Conservation (phyloP, 345 rosid species). For the Populus euphratica region DNA sequence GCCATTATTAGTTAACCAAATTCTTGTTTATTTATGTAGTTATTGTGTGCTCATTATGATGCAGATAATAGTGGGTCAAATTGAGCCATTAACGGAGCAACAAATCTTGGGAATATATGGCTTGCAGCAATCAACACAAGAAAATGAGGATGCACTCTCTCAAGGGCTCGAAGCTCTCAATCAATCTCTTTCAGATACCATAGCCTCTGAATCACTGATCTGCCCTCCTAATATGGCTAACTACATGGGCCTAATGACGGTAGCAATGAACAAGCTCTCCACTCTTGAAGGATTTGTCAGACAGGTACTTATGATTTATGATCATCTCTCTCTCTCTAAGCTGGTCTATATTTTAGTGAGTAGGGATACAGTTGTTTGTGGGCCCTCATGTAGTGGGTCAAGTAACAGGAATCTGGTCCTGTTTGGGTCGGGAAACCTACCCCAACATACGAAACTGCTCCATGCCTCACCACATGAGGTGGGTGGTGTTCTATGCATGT, state of each 20-base stretch:
- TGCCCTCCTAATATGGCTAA: conserved; percentile 76
- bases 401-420: conserved; percentile 24
- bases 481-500: neutral
- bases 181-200: conserved; percentile 79
- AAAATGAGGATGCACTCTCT: conserved; percentile 85
- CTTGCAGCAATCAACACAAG: conserved; percentile 83
- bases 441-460: conserved; percentile 29
- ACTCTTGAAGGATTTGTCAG: conserved; percentile 80
- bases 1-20: neutral
- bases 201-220: conserved; percentile 77
- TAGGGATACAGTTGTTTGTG: neutral
- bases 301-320: conserved; percentile 49
- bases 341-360: neutral
- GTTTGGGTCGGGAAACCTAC: conserved; percentile 34
- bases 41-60: neutral
- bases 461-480: conserved; percentile 25
- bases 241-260: conserved; percentile 95
- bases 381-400: conserved; percentile 5
- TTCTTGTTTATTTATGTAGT: neutral
- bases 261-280: conserved; percentile 94
- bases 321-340: neutral
- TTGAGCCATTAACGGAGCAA: conserved; percentile 86
- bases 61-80: conserved; percentile 64
- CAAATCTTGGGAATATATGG: conserved; percentile 86
- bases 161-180: conserved; percentile 82